A percentile compares a stretch with the other conserved stretches of the same genome.
phyloP scores from a whole-genome alignment of 2,329 filamentous ascomycete species.

The Neopestalotiopsis rosae region DNA sequence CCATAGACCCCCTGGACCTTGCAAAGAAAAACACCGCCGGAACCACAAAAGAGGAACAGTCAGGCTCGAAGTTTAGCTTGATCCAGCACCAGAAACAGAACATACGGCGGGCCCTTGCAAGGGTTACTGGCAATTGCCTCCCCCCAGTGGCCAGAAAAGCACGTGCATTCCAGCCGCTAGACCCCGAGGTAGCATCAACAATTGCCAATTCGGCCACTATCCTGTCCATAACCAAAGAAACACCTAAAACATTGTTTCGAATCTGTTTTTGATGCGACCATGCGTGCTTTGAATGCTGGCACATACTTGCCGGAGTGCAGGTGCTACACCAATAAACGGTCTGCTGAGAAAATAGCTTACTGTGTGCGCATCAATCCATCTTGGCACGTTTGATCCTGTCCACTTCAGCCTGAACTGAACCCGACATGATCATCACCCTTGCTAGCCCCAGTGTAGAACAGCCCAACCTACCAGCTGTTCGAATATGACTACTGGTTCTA shows the following conservation, averaged over 20 bases:
- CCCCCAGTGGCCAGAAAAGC: slow-evolving; percentile 7
- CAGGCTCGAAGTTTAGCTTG: not conserved
- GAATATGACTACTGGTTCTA: not conserved
- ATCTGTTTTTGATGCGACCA: not conserved
- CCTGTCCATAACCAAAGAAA: not conserved
- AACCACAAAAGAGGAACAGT: slow-evolving; percentile 2
- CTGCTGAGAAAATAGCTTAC: not conserved
- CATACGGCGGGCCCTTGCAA: not conserved
- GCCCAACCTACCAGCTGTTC: not conserved
- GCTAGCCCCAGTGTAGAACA: not conserved
- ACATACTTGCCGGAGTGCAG: not conserved
- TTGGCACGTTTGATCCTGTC: not conserved
- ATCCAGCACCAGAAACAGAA: slow-evolving; percentile 9
- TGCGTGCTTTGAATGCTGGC: not conserved
- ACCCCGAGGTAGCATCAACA: not conserved
- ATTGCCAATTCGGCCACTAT: not conserved
- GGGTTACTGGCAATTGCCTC: not conserved
- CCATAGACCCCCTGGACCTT: not conserved
- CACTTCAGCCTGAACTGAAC: not conserved
- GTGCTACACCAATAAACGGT: not conserved
- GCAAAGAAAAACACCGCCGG: not conserved
- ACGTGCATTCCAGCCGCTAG: slow-evolving; percentile 12
- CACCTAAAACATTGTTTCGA: not conserved
- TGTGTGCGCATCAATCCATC: not conserved
- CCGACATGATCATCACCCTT: not conserved